These are phyloP conservation scores for Plectosphaerella cucumerina DNA, from an alignment of 2,329 filamentous ascomycete species.

Conservation along the genomic window DNA sequence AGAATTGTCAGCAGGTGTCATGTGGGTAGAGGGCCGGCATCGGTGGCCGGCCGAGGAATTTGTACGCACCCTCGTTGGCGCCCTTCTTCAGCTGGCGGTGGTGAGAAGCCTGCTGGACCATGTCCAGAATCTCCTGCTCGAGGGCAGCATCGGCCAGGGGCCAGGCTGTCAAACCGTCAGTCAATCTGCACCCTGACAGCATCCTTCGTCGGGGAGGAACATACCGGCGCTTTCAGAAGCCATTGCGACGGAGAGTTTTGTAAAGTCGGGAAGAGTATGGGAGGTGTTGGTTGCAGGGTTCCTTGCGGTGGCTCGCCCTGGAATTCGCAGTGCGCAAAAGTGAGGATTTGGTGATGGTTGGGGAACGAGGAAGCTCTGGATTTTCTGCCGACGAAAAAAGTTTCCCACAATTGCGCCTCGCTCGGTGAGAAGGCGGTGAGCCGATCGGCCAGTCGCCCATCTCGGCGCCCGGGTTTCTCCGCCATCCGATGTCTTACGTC, in stretches of 20 bases:
- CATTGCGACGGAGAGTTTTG: background rate
- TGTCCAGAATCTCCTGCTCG: slow-evolving; percentile 77
- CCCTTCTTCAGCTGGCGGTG: slow-evolving; percentile 83
- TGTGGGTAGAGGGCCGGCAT: slow-evolving; percentile 1
- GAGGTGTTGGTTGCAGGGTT: slow-evolving; percentile 39
- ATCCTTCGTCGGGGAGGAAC: background rate
- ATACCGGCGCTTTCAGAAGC: slow-evolving; percentile 1
- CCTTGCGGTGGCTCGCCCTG: slow-evolving; percentile 60
- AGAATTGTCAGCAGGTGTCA: slow-evolving; percentile 1
- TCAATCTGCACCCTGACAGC: background rate
- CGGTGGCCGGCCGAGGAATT: background rate
- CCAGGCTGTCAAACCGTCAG: slow-evolving; percentile 47
- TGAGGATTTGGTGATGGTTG: slow-evolving; percentile 1
- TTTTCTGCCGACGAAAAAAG: slow-evolving; percentile 11
- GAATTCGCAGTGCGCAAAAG: slow-evolving; percentile 11
- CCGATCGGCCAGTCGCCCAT: background rate
- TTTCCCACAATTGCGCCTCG: slow-evolving; percentile 10
- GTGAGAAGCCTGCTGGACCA: slow-evolving; percentile 68
- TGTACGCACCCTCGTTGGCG: slow-evolving; percentile 58
- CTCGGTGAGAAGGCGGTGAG: background rate
- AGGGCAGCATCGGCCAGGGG: slow-evolving; percentile 69
- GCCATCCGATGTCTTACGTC: background rate
- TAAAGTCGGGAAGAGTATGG: background rate
- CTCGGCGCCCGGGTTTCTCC: background rate
- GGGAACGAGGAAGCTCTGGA: slow-evolving; percentile 1